Conservation (phyloP, 139 green algal genomes). For the Chlorella ohadii region DNA sequence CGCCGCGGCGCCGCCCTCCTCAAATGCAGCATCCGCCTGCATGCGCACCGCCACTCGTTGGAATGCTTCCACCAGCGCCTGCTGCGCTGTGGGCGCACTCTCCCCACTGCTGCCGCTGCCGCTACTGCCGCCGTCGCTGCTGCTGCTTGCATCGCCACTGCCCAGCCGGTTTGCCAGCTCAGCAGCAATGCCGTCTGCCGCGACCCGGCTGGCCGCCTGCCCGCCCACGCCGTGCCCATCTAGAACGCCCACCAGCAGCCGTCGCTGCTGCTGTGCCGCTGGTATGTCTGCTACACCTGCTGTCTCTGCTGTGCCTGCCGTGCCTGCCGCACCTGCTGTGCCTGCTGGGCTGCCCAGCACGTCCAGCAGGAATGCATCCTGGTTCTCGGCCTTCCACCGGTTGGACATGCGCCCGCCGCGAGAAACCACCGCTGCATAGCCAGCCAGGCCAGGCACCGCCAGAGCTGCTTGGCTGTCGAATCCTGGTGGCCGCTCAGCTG, state of each 20-base stretch:
- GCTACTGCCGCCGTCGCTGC: neutral
- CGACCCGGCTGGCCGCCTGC: neutral
- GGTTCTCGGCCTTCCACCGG: constrained; percentile 7
- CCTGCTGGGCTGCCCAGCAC: neutral
- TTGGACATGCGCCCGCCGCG: neutral
- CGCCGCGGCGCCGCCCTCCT: neutral
- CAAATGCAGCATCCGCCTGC: neutral
- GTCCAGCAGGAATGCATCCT: neutral
- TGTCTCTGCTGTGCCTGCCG: neutral
- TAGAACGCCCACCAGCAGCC: neutral
- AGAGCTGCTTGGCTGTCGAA: neutral
- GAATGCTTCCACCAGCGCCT: constrained; percentile 1
- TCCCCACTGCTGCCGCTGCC: neutral
- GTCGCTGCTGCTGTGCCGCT: neutral
- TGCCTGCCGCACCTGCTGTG: neutral
- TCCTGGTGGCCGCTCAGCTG: neutral
- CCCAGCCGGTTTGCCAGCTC: neutral
- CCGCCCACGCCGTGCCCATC: constrained; percentile 11
- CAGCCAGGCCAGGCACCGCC: neutral
- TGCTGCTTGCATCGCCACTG: too few relatives aligned
- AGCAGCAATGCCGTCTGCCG: constrained; percentile 1
- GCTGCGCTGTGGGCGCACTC: neutral
- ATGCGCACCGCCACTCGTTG: neutral
- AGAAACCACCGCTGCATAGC: constrained; percentile 11
- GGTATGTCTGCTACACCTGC: neutral